Percentiles rank a stretch among this genome's conserved stretches.
phyloP scores from a whole-genome alignment of 2,329 filamentous ascomycete genomes.

The Aspergillus viridinutans region DNA sequence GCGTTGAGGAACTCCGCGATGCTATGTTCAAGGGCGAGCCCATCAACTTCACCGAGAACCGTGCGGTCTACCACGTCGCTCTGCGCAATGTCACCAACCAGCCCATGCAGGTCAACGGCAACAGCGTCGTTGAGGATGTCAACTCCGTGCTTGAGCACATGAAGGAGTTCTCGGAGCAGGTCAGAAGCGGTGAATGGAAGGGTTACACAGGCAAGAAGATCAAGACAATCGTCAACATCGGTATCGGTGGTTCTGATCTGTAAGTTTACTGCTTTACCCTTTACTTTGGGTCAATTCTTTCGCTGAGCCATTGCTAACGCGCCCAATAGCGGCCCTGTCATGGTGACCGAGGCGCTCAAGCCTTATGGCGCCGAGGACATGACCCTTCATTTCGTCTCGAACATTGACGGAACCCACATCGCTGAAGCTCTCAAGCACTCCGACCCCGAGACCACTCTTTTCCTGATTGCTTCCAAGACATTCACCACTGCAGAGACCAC shows the following conservation, averaged over 20 bases:
- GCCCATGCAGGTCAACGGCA: slow-evolving; percentile 77
- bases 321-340: slow-evolving; percentile 74
- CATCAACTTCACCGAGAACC: slow-evolving; percentile 98
- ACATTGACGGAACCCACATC: slow-evolving; percentile 98
- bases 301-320: slow-evolving; percentile 15
- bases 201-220: slow-evolving; percentile 97
- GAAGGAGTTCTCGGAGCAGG: slow-evolving; percentile 95
- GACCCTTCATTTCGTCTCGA: slow-evolving; percentile 97
- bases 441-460: slow-evolving; percentile 96
- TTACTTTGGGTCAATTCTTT: neutral
- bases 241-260: slow-evolving; percentile 97
- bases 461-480: slow-evolving; percentile 97
- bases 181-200: slow-evolving; percentile 93
- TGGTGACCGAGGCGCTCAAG: slow-evolving; percentile 98
- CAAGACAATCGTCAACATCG: slow-evolving; percentile 93
- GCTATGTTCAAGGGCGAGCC: slow-evolving; percentile 96
- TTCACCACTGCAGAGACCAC: slow-evolving; percentile 97
- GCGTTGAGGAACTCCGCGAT: slow-evolving; percentile 89
- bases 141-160: slow-evolving; percentile 92
- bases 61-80: slow-evolving; percentile 92
- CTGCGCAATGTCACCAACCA: slow-evolving; percentile 84
- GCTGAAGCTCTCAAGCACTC: slow-evolving; percentile 85
- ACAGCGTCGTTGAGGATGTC: slow-evolving; percentile 91
- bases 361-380: slow-evolving; percentile 81
- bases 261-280: slow-evolving; percentile 48